Evolutionary conservation across 805 yeast species (phyloP), one percentile per base, ranked within the genome.

Genomic region (Saccharomycopsis babjevae): DNA sequence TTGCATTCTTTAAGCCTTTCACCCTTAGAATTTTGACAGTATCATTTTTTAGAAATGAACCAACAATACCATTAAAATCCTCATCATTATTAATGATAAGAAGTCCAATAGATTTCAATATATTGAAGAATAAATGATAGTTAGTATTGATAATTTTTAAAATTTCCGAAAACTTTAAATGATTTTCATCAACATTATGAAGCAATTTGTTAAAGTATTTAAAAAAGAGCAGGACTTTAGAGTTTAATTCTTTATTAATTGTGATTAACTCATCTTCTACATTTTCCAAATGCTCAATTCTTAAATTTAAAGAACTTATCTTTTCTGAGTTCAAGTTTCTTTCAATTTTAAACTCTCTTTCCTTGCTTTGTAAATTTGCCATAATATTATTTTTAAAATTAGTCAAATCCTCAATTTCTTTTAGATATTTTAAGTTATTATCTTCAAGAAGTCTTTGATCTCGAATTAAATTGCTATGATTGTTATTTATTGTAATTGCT

Each of bases 101-200:
- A 56, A 91, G 75, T 0, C 97, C 97, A 77, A 91, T 83, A 2
- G 86, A 78, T 68, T 88, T 96, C 38, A 89, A 73, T 2, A 86
- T 73, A 56, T 80, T 74, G 61, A 92, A 85, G 54, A 78, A 77
- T 3, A 74, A 79, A 5, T 77, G 68, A 61, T 84, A 69, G 54
- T 77, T 72, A n/a, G 68, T 66, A 62, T 72, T 73, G 30, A 77
- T 67, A 34, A 76, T 67, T 43, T 74, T 76, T 57, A 79, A 75
- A 59, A 83, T 64, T 55, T 77, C 81, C 55, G 75, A 73, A 16
- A 81, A 68, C 61, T 79, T 77, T 22, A 66, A 66, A 13, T 69
- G 61, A 56, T 72, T 65, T 11, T 70, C 66, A 54, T 68, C 69
- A 30, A 70, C 61, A n/a, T 69, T 68, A 3, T 72, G 72, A 1